Evolutionary conservation across 805 yeast genomes (phyloP).

Genomic region (Cyberlindnera nakhonratchasimensis): DNA sequence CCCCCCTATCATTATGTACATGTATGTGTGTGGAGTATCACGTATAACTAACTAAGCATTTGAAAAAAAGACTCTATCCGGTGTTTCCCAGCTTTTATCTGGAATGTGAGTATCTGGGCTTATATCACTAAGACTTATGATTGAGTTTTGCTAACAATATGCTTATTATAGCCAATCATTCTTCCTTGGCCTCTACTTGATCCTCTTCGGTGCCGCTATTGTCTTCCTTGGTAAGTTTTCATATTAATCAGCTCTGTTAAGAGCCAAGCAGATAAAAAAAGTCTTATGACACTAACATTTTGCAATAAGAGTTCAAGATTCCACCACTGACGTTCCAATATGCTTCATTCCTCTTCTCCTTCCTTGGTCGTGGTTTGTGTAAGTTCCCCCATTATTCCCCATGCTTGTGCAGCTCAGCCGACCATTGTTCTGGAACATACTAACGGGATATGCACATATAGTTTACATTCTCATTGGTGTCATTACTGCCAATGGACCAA

Average conservation of each 20-base stretch:
- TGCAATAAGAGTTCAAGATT: constrained; percentile 38
- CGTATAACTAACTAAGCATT: not conserved
- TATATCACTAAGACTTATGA: too few species aligned
- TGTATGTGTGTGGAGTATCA: constrained; percentile 5
- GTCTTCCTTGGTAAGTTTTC: constrained; percentile 43
- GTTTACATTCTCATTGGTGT: constrained; percentile 52
- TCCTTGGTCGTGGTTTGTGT: constrained; percentile 72
- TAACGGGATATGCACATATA: constrained; percentile 14
- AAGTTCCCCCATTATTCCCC: constrained; percentile 28
- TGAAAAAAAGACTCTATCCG: constrained; percentile 21
- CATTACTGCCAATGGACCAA: constrained; percentile 46
- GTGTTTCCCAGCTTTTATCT: constrained; percentile 24
- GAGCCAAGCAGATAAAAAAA: too few species aligned
- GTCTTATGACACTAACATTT: not conserved
- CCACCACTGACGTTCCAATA: constrained; percentile 61
- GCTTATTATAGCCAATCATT: constrained; percentile 34
- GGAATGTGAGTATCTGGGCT: constrained; percentile 44
- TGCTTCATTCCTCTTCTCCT: constrained; percentile 59
- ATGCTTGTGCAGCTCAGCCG: not conserved
- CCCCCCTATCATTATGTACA: too few species aligned
- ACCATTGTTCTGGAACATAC: not conserved
- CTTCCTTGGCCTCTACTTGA: constrained; percentile 54
- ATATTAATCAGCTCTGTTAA: not conserved
- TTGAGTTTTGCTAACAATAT: constrained; percentile 17
- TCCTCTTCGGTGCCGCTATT: constrained; percentile 51